These are phyloP conservation scores for Trametes cingulata DNA, from an alignment of 768 basidiomycete species.

Conservation along the genomic window DNA sequence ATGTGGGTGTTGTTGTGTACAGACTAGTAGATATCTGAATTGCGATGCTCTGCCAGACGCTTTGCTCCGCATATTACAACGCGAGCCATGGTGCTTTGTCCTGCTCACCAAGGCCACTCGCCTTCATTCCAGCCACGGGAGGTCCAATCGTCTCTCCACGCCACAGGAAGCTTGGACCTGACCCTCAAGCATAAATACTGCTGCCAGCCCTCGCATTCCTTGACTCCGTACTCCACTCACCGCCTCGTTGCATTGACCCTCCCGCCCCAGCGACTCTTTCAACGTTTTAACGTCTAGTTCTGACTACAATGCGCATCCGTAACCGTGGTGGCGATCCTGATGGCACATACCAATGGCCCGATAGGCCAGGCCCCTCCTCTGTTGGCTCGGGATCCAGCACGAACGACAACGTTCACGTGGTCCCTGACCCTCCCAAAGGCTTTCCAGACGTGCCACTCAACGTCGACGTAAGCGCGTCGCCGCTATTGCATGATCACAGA, in stretches of 20 bases:
- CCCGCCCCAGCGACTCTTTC: not conserved
- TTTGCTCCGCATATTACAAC: conserved; percentile 2
- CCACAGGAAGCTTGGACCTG: not conserved
- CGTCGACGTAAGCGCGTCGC: conserved; percentile 1
- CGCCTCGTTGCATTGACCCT: not conserved
- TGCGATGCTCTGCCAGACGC: not conserved
- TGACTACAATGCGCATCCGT: not conserved
- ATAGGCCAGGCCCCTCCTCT: not conserved
- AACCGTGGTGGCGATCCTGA: not conserved
- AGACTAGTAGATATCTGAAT: not conserved
- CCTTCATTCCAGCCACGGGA: not conserved
- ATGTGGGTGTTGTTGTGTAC: too few species aligned
- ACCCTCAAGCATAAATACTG: not conserved
- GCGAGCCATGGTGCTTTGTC: not conserved
- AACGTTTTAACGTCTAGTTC: not conserved
- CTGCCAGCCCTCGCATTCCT: not conserved
- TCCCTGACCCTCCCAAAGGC: not conserved
- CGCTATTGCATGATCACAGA: too few species aligned
- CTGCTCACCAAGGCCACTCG: not conserved
- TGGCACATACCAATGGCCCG: not conserved
- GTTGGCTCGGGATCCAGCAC: not conserved
- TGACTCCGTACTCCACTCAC: not conserved
- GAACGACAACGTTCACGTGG: not conserved
- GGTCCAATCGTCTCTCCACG: not conserved
- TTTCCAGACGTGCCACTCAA: conserved; percentile 17